A percentile compares a stretch with the other conserved stretches of the same genome.
These are phyloP conservation scores for Piloderma croceum DNA, from an alignment of 768 basidiomycete genomes.

Conservation along the genomic window DNA sequence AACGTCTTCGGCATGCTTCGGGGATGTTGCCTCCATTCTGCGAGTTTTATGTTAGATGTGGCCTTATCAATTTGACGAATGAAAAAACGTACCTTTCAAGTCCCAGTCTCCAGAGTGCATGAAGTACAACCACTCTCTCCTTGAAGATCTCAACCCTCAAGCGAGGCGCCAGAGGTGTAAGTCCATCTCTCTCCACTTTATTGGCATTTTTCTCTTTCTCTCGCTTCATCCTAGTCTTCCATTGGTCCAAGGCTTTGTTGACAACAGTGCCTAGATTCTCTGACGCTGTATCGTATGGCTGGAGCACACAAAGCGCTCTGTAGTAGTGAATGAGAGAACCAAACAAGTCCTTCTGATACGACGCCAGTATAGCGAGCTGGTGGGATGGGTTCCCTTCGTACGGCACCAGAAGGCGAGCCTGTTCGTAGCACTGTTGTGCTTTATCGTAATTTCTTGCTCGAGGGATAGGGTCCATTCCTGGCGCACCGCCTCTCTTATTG, in stretches of 20 bases:
- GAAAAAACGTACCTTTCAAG: conserved; percentile 49
- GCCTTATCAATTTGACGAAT: conserved; percentile 4
- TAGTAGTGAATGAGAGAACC: conserved; percentile 81
- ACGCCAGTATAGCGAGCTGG: conserved; percentile 89
- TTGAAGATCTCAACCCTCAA: conserved; percentile 61
- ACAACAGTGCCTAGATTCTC: conserved; percentile 80
- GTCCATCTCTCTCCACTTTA: conserved; percentile 30
- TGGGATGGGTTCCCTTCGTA: conserved; percentile 93
- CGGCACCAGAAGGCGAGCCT: conserved; percentile 77
- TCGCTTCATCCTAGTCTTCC: conserved; percentile 39
- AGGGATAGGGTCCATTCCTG: conserved; percentile 39
- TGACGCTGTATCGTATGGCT: conserved; percentile 81
- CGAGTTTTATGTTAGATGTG: conserved; percentile 8
- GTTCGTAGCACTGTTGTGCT: conserved; percentile 78
- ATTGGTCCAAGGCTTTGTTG: conserved; percentile 57
- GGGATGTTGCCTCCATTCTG: conserved; percentile 47
- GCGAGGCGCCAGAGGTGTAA: conserved; percentile 37
- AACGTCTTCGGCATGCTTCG: conserved; percentile 43
- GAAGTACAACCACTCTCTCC: conserved; percentile 67
- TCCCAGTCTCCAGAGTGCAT: conserved; percentile 62
- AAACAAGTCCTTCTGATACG: conserved; percentile 81
- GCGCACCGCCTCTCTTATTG: conserved; percentile 43
- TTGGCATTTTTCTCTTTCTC: conserved; percentile 31
- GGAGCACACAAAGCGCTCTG: conserved; percentile 80
- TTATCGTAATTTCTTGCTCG: conserved; percentile 66